Evolutionary conservation across 1,284 basidiomycete genomes (phyloP), one percentile per base, ranked within the genome.

Genomic region (Volvariella volvacea): DNA sequence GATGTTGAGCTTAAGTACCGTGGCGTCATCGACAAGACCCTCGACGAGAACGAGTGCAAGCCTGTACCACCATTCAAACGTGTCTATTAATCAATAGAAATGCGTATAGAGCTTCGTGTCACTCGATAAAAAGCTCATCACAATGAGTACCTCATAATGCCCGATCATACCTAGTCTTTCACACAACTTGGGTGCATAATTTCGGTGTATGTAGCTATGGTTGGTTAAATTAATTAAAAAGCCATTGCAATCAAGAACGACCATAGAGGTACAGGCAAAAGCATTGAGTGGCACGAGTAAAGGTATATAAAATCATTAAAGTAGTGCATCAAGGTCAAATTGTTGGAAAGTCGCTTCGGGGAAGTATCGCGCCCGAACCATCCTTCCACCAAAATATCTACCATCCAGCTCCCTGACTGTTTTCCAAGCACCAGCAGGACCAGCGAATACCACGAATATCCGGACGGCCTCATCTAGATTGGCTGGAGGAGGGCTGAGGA

Each of bases 1-100:
- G 82, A 92, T 48, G 93, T 98, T 51, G 84, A 87, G 43, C 80
- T 99, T 62, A 78, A 80, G 58, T 99, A 98, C 73, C 89, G 96
- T 52, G 63, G 63, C 21, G 96, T 99, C 49, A 93, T 92, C 57
- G 71, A 63, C 56, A 79, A 66, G 41, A 99, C 96, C 22, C 78
- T 99, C 28, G 94, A 99, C 62, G 91, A 95, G 72, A 85, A 80
- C 59, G 95, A 99, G 74, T 97, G 93, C 83, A 95, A 89, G 71
- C 58, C 80, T 39, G 84, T 91, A 21, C 88, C 88, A 53, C 88
- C 88, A 15, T 90, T 90, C 76, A 89, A 90, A 71, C 88, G 87
- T 65, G 85, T 87, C 40, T 90, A 90, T 64, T 90, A 76, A 22
- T 44, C 36, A n/a, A n/a, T n/a, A 31, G 7, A 44, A 32, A 40